Percentiles rank a stretch among this genome's conserved stretches.
These are phyloP conservation scores for Leishmania martiniquensis DNA, from an alignment of 208 protist species.

Conservation along the genomic window DNA sequence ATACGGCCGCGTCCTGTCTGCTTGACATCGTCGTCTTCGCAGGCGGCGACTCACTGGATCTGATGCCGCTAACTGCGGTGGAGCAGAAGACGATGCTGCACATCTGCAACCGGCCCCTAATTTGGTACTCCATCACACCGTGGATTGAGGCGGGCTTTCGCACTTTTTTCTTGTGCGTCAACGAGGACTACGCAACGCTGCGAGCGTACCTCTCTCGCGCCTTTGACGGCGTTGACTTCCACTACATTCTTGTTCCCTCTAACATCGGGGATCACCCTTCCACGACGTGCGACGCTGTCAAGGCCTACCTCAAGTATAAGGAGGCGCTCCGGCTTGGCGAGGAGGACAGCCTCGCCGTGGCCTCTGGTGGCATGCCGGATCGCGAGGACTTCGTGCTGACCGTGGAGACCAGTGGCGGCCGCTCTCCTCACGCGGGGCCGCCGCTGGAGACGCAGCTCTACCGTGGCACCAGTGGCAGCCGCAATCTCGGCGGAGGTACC, in stretches of 20 bases:
- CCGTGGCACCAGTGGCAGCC: not conserved
- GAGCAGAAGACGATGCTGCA: slow-evolving; percentile 76
- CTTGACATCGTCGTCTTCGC: slow-evolving; percentile 88
- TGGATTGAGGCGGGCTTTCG: slow-evolving; percentile 74
- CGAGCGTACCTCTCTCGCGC: slow-evolving; percentile 64
- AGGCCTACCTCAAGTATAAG: slow-evolving; percentile 78
- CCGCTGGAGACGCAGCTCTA: not conserved
- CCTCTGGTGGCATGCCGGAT: slow-evolving; percentile 1
- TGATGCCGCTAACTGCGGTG: slow-evolving; percentile 61
- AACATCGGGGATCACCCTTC: slow-evolving; percentile 52
- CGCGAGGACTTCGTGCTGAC: slow-evolving; percentile 9
- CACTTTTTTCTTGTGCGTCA: slow-evolving; percentile 82
- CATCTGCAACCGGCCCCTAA: slow-evolving; percentile 80
- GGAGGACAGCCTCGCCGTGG: slow-evolving; percentile 22
- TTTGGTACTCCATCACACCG: slow-evolving; percentile 81
- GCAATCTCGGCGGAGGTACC: not conserved
- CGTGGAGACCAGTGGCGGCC: slow-evolving; percentile 1
- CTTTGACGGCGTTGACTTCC: slow-evolving; percentile 63
- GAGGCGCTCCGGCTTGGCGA: slow-evolving; percentile 48
- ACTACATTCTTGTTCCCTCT: slow-evolving; percentile 68
- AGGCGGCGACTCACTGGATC: slow-evolving; percentile 47
- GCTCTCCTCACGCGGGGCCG: not conserved
- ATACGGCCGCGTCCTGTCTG: slow-evolving; percentile 40
- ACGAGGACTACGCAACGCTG: slow-evolving; percentile 66
- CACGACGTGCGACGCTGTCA: slow-evolving; percentile 78